A percentile compares a stretch with the other conserved stretches of the same genome.
Evolutionary conservation across 306 rosid species (phyloP).

Genomic region (Fagus sylvatica): DNA sequence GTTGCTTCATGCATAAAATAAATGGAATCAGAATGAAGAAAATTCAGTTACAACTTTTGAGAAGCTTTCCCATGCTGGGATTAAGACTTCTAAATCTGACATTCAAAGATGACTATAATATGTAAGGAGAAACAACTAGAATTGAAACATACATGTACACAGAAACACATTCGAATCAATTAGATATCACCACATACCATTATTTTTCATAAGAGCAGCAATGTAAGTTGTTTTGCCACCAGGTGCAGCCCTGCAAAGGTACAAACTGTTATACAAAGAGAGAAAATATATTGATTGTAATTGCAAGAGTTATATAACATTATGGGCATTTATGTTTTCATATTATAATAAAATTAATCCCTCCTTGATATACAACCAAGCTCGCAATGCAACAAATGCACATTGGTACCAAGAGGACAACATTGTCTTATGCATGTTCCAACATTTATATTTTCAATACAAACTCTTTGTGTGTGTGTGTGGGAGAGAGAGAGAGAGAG

Average conservation of each 20-base stretch:
- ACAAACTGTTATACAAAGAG: constrained; percentile 10
- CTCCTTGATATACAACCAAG: no score
- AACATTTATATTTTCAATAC: no score
- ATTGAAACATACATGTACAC: neutral
- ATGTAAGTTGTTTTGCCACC: constrained; percentile 98
- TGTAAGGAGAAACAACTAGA: neutral
- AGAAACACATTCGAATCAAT: neutral
- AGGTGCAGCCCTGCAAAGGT: constrained; percentile 84
- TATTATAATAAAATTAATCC: neutral
- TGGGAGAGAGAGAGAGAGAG: neutral
- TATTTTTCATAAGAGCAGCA: constrained; percentile 96
- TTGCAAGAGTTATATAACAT: neutral
- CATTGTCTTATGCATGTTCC: no score
- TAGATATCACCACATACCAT: constrained; percentile 49
- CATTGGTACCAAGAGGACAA: no score
- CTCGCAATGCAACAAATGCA: no score
- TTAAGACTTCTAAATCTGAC: no score
- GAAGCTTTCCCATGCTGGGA: no score
- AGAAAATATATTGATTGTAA: neutral
- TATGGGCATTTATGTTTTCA: neutral
- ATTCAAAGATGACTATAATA: neutral
- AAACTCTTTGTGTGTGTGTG: neutral
- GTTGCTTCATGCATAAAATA: neutral
- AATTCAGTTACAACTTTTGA: neutral
- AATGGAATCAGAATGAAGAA: neutral